Evolutionary conservation across 805 yeast genomes (phyloP), one percentile per base, ranked within the genome.

Genomic region (Debaryomyces hansenii): DNA sequence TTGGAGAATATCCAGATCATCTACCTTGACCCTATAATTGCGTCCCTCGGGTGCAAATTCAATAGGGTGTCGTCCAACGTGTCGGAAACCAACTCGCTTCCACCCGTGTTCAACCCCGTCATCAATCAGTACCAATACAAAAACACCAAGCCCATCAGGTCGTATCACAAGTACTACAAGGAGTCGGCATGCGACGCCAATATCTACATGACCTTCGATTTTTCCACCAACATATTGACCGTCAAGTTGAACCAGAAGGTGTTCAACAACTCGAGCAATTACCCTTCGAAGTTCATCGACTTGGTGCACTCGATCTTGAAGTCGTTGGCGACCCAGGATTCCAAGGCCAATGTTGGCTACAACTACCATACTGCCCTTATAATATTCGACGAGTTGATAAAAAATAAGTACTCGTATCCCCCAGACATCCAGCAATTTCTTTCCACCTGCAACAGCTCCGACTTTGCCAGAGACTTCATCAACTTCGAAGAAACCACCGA

Each of bases 21-120:
- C 39, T 72, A 63, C 51, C 52, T 71, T 14, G 75, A 72, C 40
- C 75, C 75, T 7, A 60, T 71, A 40, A 56, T 72, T 44, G 77
- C 74, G 20, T 56, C 63, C 41, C 53, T 63, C 45, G 62, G 63
- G 21, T 51, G 61, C 47, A 61, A 62, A 45, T 67, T 58, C 50
- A 49, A 58, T 24, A 64, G 64, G 21, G 57, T 63, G 14, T 53
- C 67, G 10, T 53, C 69, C n/a, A 72, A 71, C 50, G 52, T 67
- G 5, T 66, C 62, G 49, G 67, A 60, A 36, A 46, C 51, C 16
- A 52, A 48, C 38, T 41, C 51, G 5, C 42, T 50, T 11, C 45
- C 53, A 8, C 49, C 53, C 3, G 18, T 38, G 7, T 40, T 37
- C 36, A 48, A 44, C 15, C 24, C 34, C 31, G 20, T 12, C n/a